Percentiles rank a stretch among this genome's conserved stretches.
These are phyloP conservation scores for Umbilicus rupestris DNA, from an alignment of 164 flowering plant genomes.

Conservation along the genomic window DNA sequence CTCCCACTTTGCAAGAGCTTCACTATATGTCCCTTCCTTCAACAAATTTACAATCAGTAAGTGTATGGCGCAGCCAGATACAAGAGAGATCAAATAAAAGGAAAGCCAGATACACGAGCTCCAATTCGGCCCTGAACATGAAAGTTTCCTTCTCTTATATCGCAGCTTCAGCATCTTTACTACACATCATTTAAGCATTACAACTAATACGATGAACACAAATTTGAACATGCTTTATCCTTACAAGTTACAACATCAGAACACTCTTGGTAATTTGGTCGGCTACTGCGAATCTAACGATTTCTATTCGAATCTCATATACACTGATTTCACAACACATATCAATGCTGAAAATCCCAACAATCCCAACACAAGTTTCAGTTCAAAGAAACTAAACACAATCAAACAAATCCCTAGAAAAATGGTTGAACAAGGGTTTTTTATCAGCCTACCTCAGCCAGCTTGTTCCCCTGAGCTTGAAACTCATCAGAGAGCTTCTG, in stretches of 20 bases:
- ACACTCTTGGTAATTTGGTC: too few relatives aligned
- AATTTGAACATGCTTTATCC: too few relatives aligned
- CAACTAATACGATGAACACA: too few relatives aligned
- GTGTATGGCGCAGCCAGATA: neutral
- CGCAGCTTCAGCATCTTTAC: neutral
- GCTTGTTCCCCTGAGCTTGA: constrained; percentile 38
- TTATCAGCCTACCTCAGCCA: constrained; percentile 37
- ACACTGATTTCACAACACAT: neutral
- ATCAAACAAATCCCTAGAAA: neutral
- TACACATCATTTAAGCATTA: too few relatives aligned
- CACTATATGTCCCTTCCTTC: constrained; percentile 66
- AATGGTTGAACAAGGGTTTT: neutral
- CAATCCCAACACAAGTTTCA: neutral
- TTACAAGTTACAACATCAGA: too few relatives aligned
- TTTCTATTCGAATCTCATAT: neutral
- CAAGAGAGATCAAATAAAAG: neutral
- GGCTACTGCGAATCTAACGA: neutral
- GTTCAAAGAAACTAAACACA: neutral
- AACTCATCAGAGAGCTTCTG: constrained; percentile 33
- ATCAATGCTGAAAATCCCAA: neutral
- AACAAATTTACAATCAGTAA: constrained; percentile 10
- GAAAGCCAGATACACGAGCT: neutral
- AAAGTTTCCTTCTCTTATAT: neutral
- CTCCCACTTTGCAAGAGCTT: constrained; percentile 92
- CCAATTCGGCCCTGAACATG: neutral